Base-by-base conservation (phyloP, 2,329 filamentous ascomycete species). In the Stenocarpella maydis region DNA sequence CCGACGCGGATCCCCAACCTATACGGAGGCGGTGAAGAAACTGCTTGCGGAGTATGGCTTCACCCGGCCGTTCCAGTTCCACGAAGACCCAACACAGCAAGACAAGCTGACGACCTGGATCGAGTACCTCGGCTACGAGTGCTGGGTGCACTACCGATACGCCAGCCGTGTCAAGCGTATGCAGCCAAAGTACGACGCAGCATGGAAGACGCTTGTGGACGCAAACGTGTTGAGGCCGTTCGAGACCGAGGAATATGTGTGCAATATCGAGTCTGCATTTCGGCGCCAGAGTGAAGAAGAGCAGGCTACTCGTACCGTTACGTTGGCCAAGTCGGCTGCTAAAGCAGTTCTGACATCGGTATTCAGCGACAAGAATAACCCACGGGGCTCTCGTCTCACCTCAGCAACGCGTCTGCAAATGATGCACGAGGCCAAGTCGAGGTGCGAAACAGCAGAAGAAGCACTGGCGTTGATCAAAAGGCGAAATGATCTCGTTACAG, bases 61-160 rank as follows among this genome's bases (percentile, higher is more conserved):
- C 10, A 12, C 10, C 5, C 34, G 10, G 10, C 34, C 10, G 10
- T 37, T 37, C 10, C 10, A 37, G 81, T 39, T 73, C 19, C 65
- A 77, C 63, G 43, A 77, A 53, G 75, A 79, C 65, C 73, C 71
- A 3, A 64, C 67, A 58, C 68, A 73, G 1, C 77, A 82, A 69
- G 76, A 80, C 65, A 71, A 75, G 49, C 63, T 81, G 37, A 76
- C 78, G 49, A 80, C 77, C 9, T 82, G 80, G 80, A 79, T 82
- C 64, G 81, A 82, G 71, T 82, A 78, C 71, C 74, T 81, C 34
- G 73, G 71, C 60, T 81, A 70, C 67, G 73, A 77, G 67, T 74
- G 43, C 65, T 60, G 43, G 17, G 17, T 24, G 37, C 53, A 72
- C 45, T 74, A 74, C 55, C 45, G 50, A 39, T 74, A 75, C 66